These are phyloP conservation scores for Jacaranda copaia DNA, from an alignment of 257 asterid species.

Conservation along the genomic window DNA sequence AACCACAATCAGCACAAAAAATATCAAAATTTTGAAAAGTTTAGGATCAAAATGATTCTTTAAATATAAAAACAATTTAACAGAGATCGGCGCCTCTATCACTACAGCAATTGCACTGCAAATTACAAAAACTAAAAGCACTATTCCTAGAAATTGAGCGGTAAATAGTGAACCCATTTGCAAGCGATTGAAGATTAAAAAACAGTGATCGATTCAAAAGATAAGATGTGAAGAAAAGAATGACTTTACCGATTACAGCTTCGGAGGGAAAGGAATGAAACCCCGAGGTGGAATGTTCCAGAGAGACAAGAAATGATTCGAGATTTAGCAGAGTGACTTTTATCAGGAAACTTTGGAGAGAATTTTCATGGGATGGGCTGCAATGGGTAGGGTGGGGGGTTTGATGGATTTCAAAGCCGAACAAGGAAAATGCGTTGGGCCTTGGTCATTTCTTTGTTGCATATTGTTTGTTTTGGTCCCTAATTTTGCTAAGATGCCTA, in stretches of 20 bases:
- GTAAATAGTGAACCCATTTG: slow-evolving; percentile 38
- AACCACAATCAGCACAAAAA: slow-evolving; percentile 47
- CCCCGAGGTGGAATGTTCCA: slow-evolving; percentile 39
- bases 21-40: slow-evolving; percentile 24
- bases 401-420: not conserved
- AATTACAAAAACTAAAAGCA: slow-evolving; percentile 29
- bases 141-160: slow-evolving; percentile 21
- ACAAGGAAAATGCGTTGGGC: not conserved
- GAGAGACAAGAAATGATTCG: slow-evolving; percentile 27
- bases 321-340: slow-evolving; percentile 36
- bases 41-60: slow-evolving; percentile 31
- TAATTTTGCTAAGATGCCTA: no score
- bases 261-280: slow-evolving; percentile 53
- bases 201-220: slow-evolving; percentile 42
- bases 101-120: slow-evolving; percentile 28
- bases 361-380: slow-evolving; percentile 6
- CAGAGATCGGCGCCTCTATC: slow-evolving; percentile 40
- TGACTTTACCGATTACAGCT: slow-evolving; percentile 51
- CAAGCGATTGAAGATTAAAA: slow-evolving; percentile 36
- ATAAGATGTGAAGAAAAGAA: slow-evolving; percentile 39
- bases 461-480: no score
- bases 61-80: slow-evolving; percentile 33
- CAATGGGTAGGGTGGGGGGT: not conserved
- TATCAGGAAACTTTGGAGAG: slow-evolving; percentile 27
- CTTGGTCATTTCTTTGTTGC: no score